phyloP scores from a whole-genome alignment of 1,139 yeast genomes.

The Blastobotrys persicus region DNA sequence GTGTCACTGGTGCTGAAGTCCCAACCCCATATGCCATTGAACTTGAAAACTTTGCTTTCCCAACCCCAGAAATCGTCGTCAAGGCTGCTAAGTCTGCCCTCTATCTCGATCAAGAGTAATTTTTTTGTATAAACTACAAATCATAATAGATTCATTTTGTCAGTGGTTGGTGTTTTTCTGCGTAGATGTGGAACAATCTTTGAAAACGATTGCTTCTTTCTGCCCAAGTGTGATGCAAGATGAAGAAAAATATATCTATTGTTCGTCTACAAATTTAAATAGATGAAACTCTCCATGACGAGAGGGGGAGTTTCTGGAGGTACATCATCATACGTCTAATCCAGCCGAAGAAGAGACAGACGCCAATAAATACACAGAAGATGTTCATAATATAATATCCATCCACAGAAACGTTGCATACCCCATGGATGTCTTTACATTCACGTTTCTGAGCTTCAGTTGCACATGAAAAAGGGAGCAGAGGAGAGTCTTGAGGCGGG shows the following conservation, averaged over 20 bases:
- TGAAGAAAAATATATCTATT: neutral
- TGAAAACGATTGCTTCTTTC: neutral
- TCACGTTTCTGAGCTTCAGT: conserved; percentile 44
- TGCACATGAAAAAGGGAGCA: conserved; percentile 41
- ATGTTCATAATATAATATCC: conserved; percentile 82
- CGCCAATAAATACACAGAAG: conserved; percentile 67
- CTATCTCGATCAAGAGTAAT: conserved; percentile 50
- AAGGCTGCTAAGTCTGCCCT: conserved; percentile 90
- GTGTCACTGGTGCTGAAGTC: conserved; percentile 99
- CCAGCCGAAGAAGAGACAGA: conserved; percentile 63
- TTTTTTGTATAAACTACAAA: conserved; percentile 4
- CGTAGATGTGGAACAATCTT: neutral
- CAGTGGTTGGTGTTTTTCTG: neutral
- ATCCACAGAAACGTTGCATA: conserved; percentile 56
- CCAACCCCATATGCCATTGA: conserved; percentile 98
- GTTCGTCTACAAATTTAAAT: conserved; percentile 3
- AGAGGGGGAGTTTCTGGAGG: conserved; percentile 60
- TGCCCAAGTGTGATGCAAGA: too few species aligned
- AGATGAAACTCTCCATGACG: conserved; percentile 62
- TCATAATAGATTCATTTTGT: conserved; percentile 1
- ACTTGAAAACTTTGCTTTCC: conserved; percentile 98
- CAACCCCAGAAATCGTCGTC: conserved; percentile 85
- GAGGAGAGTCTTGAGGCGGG: conserved; percentile 9
- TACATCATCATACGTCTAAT: conserved; percentile 56
- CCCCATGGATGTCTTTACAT: conserved; percentile 58